Conservation (phyloP, 1,139 yeast genomes). For the Zygoascus sp. region DNA sequence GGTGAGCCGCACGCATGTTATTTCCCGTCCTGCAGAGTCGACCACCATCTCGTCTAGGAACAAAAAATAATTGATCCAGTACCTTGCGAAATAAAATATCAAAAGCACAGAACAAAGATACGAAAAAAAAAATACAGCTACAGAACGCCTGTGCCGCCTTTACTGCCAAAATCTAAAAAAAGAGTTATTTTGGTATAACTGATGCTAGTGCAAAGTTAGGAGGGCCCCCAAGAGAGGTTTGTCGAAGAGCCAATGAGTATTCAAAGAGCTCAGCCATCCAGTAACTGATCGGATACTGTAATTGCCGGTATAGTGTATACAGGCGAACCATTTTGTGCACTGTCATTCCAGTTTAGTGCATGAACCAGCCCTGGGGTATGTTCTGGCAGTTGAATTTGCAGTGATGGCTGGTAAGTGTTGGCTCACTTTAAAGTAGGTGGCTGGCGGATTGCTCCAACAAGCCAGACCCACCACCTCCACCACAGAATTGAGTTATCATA, state of each 20-base stretch:
- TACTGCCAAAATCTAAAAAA: too few species aligned
- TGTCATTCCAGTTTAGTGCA: not conserved
- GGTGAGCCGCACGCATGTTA: not conserved
- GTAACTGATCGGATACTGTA: not conserved
- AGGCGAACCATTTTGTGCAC: not conserved
- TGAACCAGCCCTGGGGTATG: not conserved
- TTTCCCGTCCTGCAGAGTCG: not conserved
- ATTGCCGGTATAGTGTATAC: not conserved
- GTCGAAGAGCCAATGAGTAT: too few species aligned
- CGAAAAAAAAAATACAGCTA: not conserved
- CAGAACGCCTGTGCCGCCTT: not conserved
- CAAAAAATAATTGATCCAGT: not conserved
- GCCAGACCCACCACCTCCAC: slow-evolving; percentile 2
- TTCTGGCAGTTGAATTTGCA: not conserved
- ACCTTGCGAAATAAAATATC: not conserved
- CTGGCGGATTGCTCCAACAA: not conserved
- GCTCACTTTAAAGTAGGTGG: not conserved
- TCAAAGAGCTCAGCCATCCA: not conserved
- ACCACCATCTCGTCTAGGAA: not conserved
- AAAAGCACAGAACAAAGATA: not conserved
- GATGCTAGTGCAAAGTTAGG: too few species aligned
- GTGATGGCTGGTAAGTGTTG: not conserved
- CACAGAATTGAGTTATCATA: not conserved
- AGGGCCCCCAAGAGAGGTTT: too few species aligned
- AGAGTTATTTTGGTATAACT: too few species aligned